These are phyloP conservation scores for Chytriomyces sp. DNA, from an alignment of 192 early-diverging fungal genomes.

Conservation along the genomic window DNA sequence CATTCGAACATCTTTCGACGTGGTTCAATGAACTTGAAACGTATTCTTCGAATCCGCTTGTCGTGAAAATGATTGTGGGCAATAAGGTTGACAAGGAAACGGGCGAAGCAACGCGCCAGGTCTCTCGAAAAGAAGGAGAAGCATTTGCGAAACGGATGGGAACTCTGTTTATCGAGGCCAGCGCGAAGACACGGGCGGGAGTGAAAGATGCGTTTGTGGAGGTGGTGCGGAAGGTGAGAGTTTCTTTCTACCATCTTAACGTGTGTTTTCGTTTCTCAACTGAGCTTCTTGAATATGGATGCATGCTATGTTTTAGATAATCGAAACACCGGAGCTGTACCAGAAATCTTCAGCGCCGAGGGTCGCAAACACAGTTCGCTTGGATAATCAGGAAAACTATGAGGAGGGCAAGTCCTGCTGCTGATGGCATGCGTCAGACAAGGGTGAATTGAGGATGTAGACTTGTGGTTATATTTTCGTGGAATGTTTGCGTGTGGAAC, in stretches of 20 bases:
- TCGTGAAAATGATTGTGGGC: slow-evolving; percentile 97
- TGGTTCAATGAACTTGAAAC: slow-evolving; percentile 97
- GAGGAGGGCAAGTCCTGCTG: too few species aligned
- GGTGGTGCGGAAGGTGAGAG: slow-evolving; percentile 84
- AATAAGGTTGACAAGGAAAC: slow-evolving; percentile 96
- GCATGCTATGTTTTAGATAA: slow-evolving; percentile 48
- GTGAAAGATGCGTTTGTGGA: slow-evolving; percentile 95
- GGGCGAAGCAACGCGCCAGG: slow-evolving; percentile 61
- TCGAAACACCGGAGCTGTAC: slow-evolving; percentile 72
- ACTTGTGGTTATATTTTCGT: too few species aligned
- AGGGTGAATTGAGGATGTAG: too few species aligned
- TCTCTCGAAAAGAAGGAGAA: slow-evolving; percentile 85
- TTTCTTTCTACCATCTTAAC: slow-evolving; percentile 2
- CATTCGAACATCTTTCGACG: slow-evolving; percentile 89
- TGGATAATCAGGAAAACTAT: slow-evolving; percentile 5
- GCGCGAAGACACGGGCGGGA: slow-evolving; percentile 91
- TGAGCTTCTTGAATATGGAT: neutral
- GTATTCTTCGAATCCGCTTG: slow-evolving; percentile 82
- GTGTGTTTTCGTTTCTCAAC: neutral
- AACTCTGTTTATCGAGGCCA: slow-evolving; percentile 94
- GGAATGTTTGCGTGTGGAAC: too few species aligned
- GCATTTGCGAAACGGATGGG: slow-evolving; percentile 89
- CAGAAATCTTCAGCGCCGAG: slow-evolving; percentile 51
- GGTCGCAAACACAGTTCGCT: slow-evolving; percentile 10
- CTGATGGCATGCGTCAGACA: too few species aligned